phyloP scores from a whole-genome alignment of 2,329 filamentous ascomycete genomes.

The Pyrenochaeta sp. region DNA sequence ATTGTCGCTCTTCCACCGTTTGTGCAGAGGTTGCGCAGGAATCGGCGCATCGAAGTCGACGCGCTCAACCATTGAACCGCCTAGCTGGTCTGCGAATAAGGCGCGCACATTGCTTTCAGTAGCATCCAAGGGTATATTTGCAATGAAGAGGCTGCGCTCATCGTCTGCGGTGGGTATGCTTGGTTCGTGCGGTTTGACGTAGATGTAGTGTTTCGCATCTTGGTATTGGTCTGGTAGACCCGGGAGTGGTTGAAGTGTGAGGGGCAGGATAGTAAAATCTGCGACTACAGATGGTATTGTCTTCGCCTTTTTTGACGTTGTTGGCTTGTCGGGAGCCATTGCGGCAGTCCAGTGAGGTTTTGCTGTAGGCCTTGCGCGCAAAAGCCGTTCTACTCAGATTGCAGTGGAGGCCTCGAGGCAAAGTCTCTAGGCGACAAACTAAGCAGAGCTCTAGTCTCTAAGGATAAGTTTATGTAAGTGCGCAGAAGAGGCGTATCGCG shows the following conservation, averaged over 20 bases:
- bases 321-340: constrained; percentile 29
- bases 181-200: constrained; percentile 83
- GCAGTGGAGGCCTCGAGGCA: too few species aligned
- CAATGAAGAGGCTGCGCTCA: constrained; percentile 85
- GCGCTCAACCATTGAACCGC: constrained; percentile 78
- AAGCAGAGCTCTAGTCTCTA: too few species aligned
- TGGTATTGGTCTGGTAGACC: constrained; percentile 59
- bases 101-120: constrained; percentile 79
- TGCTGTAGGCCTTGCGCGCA: too few species aligned
- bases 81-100: constrained; percentile 77
- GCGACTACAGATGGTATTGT: constrained; percentile 50
- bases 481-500: neutral
- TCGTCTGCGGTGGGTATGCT: constrained; percentile 69
- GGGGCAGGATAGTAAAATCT: constrained; percentile 74
- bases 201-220: constrained; percentile 78
- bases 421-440: too few species aligned
- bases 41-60: constrained; percentile 72
- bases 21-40: constrained; percentile 56
- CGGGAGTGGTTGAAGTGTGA: constrained; percentile 61
- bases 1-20: constrained; percentile 48
- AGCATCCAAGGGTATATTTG: constrained; percentile 86
- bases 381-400: too few species aligned
- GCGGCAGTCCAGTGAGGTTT: constrained; percentile 3
- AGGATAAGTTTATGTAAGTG: too few species aligned
- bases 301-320: constrained; percentile 24